Evolutionary conservation across 2,329 filamentous ascomycete genomes (phyloP).

Genomic region (Sclerotinia trifoliorum): DNA sequence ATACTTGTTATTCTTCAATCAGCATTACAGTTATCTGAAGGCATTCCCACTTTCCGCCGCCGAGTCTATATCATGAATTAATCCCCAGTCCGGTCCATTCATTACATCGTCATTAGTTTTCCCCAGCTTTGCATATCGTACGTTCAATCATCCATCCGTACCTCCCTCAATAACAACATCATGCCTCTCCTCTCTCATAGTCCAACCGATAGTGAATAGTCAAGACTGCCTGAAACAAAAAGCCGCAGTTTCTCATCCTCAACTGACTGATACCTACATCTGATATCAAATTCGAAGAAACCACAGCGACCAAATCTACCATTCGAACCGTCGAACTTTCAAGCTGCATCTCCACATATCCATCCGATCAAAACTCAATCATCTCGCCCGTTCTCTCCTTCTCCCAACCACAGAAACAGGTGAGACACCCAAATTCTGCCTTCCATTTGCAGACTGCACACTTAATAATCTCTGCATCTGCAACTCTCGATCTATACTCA

Average conservation of each 20-base stretch:
- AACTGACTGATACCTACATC: background rate
- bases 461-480: background rate
- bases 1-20: no score
- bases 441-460: background rate
- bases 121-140: background rate
- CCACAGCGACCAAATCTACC: background rate
- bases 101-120: background rate
- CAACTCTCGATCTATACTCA: slow-evolving; percentile 1
- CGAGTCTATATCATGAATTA: background rate
- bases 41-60: no score
- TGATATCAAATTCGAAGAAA: background rate
- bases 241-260: background rate
- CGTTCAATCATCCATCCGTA: background rate
- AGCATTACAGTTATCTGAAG: background rate
- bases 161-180: background rate
- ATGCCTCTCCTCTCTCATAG: no score
- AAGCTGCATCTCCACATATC: background rate
- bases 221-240: background rate
- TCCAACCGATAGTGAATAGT: background rate
- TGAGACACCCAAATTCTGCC: background rate
- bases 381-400: background rate
- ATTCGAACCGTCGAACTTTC: no score
- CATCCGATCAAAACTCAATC: background rate
- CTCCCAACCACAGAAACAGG: background rate
- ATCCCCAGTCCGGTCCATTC: background rate